These are phyloP conservation scores for Pythium apleroticum DNA, from an alignment of 352 stramenopile species.

Conservation along the genomic window DNA sequence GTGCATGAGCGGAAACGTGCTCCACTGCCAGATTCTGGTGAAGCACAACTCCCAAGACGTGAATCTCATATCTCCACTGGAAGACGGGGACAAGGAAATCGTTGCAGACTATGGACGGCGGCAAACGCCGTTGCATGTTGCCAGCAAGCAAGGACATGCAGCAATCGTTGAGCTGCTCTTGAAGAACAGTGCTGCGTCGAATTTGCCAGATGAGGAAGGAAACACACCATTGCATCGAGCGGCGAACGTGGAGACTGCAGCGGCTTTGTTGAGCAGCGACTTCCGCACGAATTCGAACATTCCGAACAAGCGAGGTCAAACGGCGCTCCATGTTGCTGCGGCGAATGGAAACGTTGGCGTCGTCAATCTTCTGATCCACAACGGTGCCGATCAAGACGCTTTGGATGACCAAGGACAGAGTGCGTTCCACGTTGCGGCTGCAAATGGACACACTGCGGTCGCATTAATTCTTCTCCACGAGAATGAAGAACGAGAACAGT, in stretches of 20 bases:
- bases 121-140: conserved; percentile 80
- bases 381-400: conserved; percentile 69
- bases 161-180: conserved; percentile 65
- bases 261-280: conserved; percentile 54
- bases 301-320: conserved; percentile 69
- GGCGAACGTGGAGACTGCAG: conserved; percentile 61
- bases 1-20: conserved; percentile 61
- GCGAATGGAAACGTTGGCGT: conserved; percentile 71
- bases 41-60: conserved; percentile 55
- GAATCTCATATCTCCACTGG: conserved; percentile 75
- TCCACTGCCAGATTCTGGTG: conserved; percentile 77
- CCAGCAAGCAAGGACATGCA: conserved; percentile 66
- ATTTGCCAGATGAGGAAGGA: conserved; percentile 75
- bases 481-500: conserved; percentile 39
- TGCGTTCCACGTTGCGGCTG: conserved; percentile 77
- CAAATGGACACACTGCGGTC: conserved; percentile 75
- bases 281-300: conserved; percentile 83
- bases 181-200: conserved; percentile 62
- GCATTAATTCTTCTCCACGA: conserved; percentile 72
- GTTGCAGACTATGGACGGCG: conserved; percentile 60
- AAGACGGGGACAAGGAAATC: conserved; percentile 81
- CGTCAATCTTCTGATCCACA: conserved; percentile 68
- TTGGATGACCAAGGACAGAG: conserved; percentile 85
- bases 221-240: conserved; percentile 80
- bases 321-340: conserved; percentile 72